Evolutionary conservation across 176 grass and related monocot species (phyloP).

Genomic region (Hsuehochloa calcarea): DNA sequence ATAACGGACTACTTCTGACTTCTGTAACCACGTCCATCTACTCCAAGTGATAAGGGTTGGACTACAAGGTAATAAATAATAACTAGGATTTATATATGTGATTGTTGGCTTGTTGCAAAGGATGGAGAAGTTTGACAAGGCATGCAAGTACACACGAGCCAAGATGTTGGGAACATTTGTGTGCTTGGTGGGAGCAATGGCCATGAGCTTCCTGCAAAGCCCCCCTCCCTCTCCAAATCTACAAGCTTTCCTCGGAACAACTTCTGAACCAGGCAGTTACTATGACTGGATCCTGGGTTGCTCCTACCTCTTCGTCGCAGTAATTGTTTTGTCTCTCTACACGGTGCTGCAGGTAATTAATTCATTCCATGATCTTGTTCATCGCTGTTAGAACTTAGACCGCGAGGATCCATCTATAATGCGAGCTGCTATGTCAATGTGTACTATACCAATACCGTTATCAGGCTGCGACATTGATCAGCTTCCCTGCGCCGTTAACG

Average conservation of each 20-base stretch:
- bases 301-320: conserved; percentile 43
- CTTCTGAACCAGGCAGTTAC: not conserved
- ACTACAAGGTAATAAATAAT: no score
- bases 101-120: conserved; percentile 14
- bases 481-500: conserved; percentile 52
- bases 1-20: no score
- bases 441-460: no score
- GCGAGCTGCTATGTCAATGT: no score
- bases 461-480: conserved; percentile 40
- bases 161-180: conserved; percentile 61
- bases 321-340: conserved; percentile 36
- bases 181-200: conserved; percentile 56
- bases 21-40: no score
- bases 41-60: no score
- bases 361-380: not conserved
- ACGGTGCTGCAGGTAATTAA: conserved; percentile 57
- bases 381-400: not conserved
- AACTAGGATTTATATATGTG: not conserved
- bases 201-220: conserved; percentile 60
- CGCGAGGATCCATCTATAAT: no score
- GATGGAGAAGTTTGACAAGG: conserved; percentile 57
- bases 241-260: not conserved
- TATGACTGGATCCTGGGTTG: conserved; percentile 62
- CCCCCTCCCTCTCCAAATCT: not conserved
- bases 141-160: conserved; percentile 61